A percentile compares a stretch with the other conserved stretches of the same genome.
phyloP scores from a whole-genome alignment of 2,329 filamentous ascomycete species.

The Microsporum ferrugineum region DNA sequence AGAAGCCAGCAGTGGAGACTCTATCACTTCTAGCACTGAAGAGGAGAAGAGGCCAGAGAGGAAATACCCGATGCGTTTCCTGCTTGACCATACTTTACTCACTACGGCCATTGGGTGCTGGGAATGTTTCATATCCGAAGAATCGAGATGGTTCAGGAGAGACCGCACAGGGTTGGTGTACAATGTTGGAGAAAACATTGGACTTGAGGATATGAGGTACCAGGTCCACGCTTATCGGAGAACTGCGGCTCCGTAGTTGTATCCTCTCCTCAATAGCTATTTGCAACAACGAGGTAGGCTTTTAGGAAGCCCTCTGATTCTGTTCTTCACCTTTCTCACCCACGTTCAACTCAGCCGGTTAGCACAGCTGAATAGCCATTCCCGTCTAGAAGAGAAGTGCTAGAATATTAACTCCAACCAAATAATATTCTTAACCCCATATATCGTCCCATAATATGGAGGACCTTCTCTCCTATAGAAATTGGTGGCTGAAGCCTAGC shows the following conservation, averaged over 20 bases:
- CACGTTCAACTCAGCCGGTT: too few relatives aligned
- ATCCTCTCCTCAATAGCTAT: not conserved
- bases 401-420: too few relatives aligned
- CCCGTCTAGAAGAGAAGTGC: too few relatives aligned
- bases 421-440: too few relatives aligned
- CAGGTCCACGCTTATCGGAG: conserved; percentile 70
- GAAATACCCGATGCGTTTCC: conserved; percentile 88
- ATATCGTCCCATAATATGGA: too few relatives aligned
- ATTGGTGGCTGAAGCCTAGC: too few relatives aligned
- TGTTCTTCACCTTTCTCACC: too few relatives aligned
- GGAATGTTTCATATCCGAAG: conserved; percentile 63
- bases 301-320: too few relatives aligned
- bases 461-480: too few relatives aligned
- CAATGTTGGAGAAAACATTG: conserved; percentile 76
- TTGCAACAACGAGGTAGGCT: too few relatives aligned
- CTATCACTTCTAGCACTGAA: conserved; percentile 2
- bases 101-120: conserved; percentile 44
- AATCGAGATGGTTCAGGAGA: conserved; percentile 77
- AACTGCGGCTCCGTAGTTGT: not conserved
- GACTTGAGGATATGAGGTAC: conserved; percentile 88
- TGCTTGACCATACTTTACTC: conserved; percentile 71
- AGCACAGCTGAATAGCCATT: too few relatives aligned
- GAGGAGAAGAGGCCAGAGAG: conserved; percentile 20
- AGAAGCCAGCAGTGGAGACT: conserved; percentile 1
- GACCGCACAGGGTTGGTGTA: conserved; percentile 53